Evolutionary conservation across 495 filamentous ascomycete genomes (phyloP).

Genomic region (Tricharina praecox): DNA sequence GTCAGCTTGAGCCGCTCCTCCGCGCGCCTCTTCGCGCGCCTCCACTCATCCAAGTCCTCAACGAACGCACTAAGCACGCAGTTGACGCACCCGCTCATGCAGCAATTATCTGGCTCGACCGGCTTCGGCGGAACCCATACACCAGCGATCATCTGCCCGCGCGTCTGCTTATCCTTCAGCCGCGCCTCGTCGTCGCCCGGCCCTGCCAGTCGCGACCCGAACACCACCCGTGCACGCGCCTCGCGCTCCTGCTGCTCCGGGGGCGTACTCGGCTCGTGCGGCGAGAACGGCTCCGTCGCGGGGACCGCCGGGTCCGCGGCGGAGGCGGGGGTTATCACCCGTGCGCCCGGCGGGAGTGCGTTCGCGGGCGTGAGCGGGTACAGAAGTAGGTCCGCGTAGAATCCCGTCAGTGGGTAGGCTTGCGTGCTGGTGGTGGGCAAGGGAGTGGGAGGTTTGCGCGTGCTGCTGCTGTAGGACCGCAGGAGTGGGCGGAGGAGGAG

Average conservation of each 20-base stretch:
- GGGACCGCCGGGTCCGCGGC: too few species aligned
- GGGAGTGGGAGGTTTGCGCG: too few species aligned
- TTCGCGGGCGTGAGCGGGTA: conserved; percentile 17
- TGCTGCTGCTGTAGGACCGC: too few species aligned
- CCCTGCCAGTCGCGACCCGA: conserved; percentile 58
- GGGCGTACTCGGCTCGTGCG: too few species aligned
- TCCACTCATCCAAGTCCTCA: conserved; percentile 85
- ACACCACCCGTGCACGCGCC: too few species aligned
- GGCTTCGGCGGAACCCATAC: conserved; percentile 68
- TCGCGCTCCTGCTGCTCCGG: too few species aligned
- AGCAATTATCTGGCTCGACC: conserved; percentile 91
- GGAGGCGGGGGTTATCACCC: too few species aligned
- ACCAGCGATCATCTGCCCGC: conserved; percentile 51
- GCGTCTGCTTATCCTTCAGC: conserved; percentile 35
- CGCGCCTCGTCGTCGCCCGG: conserved; percentile 26
- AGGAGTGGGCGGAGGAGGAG: too few species aligned
- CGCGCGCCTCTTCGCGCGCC: conserved; percentile 40
- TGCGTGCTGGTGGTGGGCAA: conserved; percentile 2
- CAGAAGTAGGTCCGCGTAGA: conserved; percentile 15
- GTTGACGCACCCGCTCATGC: conserved; percentile 95
- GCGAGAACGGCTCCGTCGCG: too few species aligned
- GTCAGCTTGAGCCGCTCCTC: conserved; percentile 30
- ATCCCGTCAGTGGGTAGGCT: conserved; percentile 17
- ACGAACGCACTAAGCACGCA: conserved; percentile 55
- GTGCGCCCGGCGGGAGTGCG: conserved; percentile 36